Conservation (phyloP, 1,284 basidiomycete species). For the Cryptococcus sp. region DNA sequence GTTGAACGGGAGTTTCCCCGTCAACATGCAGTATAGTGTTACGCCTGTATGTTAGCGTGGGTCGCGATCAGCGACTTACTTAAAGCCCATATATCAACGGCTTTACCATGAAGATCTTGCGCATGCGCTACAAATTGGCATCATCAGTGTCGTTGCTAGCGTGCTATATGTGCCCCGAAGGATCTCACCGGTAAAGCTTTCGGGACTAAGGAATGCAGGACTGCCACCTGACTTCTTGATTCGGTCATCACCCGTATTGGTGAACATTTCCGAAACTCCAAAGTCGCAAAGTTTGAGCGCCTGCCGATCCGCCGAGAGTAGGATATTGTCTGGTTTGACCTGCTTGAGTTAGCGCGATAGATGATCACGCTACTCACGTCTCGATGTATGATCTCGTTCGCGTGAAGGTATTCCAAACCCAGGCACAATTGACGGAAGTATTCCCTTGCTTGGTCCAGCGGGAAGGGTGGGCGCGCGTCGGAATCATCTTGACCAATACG, state of each 20-base stretch:
- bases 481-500: slow-evolving; percentile 45
- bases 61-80: slow-evolving; percentile 39
- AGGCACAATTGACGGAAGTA: slow-evolving; percentile 60
- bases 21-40: slow-evolving; percentile 60
- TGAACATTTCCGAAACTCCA: slow-evolving; percentile 61
- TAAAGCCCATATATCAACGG: slow-evolving; percentile 60
- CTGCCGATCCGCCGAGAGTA: slow-evolving; percentile 56
- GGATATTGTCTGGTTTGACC: slow-evolving; percentile 61
- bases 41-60: slow-evolving; percentile 48
- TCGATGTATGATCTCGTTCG: slow-evolving; percentile 58
- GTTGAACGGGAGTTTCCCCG: slow-evolving; percentile 58
- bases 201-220: slow-evolving; percentile 62
- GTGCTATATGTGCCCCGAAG: background rate
- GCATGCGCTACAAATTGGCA: background rate
- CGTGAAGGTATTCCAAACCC: slow-evolving; percentile 59
- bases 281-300: slow-evolving; percentile 62
- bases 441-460: slow-evolving; percentile 35
- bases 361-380: slow-evolving; percentile 42
- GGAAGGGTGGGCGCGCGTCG: slow-evolving; percentile 43
- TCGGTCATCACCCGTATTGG: slow-evolving; percentile 53
- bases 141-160: background rate
- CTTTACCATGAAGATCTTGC: slow-evolving; percentile 53
- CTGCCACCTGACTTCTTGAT: slow-evolving; percentile 56
- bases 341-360: slow-evolving; percentile 10
- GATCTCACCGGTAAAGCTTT: slow-evolving; percentile 47